A percentile compares a stretch with the other conserved stretches of the same genome.
These are phyloP conservation scores for Globisporangium canariense DNA, from an alignment of 352 stramenopile species.

Conservation along the genomic window DNA sequence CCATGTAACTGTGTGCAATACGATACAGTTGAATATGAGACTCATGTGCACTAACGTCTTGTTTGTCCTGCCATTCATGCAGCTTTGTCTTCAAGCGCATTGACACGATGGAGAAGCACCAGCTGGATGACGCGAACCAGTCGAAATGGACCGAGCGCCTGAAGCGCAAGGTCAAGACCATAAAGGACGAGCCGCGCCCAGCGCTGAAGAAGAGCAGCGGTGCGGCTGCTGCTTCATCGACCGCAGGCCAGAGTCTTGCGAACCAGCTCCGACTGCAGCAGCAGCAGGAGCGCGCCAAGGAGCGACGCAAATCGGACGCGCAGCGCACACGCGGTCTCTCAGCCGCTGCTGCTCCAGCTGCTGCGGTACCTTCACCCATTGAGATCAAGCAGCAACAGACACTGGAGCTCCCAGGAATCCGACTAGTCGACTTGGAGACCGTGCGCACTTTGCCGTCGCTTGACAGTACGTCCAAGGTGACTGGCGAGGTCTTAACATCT, in stretches of 20 bases:
- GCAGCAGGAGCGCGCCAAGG: conserved; percentile 48
- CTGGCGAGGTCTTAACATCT: not conserved
- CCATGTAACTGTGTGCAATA: not conserved
- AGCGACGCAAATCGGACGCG: conserved; percentile 54
- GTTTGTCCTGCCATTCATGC: not conserved
- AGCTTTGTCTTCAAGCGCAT: conserved; percentile 83
- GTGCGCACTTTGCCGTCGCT: conserved; percentile 17
- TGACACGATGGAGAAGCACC: conserved; percentile 69
- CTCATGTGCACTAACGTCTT: not conserved
- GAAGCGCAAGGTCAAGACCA: conserved; percentile 61
- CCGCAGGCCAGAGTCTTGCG: conserved; percentile 11
- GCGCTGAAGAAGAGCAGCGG: conserved; percentile 28
- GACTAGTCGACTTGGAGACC: conserved; percentile 58
- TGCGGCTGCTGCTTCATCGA: conserved; percentile 2
- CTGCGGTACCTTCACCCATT: conserved; percentile 14
- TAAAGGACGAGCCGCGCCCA: conserved; percentile 42
- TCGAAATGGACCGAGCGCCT: conserved; percentile 63
- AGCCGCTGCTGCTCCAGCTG: not conserved
- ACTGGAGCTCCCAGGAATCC: conserved; percentile 53
- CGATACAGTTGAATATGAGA: not conserved
- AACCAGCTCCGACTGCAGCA: conserved; percentile 42
- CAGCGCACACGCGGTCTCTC: conserved; percentile 46
- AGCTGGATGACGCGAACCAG: conserved; percentile 25
- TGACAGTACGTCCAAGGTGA: conserved; percentile 6
- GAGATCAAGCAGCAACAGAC: conserved; percentile 66